A percentile compares a stretch with the other conserved stretches of the same genome.
phyloP scores from a whole-genome alignment of 257 asterid genomes.

The Ballota nigra region DNA sequence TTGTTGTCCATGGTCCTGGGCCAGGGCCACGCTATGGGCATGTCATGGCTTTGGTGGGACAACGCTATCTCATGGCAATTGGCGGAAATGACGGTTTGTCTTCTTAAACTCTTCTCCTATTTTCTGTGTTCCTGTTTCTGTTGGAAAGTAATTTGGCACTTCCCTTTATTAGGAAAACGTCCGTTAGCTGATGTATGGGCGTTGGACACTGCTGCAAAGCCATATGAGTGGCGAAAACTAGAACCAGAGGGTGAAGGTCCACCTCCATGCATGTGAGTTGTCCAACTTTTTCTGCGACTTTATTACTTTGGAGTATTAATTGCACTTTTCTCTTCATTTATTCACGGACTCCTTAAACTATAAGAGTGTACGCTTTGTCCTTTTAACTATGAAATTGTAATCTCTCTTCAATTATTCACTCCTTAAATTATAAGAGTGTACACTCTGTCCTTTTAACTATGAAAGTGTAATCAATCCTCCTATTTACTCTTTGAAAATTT shows the following conservation, averaged over 20 bases:
- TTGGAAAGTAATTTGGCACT: conserved; percentile 20
- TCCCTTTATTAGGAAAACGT: conserved; percentile 62
- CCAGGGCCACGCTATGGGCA: conserved; percentile 99
- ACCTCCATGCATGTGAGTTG: conserved; percentile 94
- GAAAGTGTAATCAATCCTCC: background rate
- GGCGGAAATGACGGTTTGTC: conserved; percentile 98
- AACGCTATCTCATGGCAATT: conserved; percentile 94
- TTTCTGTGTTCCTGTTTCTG: background rate
- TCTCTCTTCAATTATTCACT: background rate
- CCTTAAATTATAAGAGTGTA: conserved; percentile 1
- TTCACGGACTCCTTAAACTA: background rate
- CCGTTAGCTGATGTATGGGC: conserved; percentile 99
- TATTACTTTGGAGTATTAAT: background rate
- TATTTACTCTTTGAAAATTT: conserved; percentile 6
- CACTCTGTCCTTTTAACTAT: background rate
- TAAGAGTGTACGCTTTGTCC: background rate
- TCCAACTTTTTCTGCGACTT: background rate
- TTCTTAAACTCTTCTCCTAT: conserved; percentile 8
- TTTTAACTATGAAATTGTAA: background rate
- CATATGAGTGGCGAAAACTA: conserved; percentile 96
- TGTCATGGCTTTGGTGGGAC: conserved; percentile 99
- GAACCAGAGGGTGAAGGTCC: conserved; percentile 99
- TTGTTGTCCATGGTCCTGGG: conserved; percentile 97
- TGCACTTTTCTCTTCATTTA: background rate
- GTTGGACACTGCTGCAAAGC: conserved; percentile 98